Percentiles rank a stretch among this genome's conserved stretches.
Conservation (phyloP, 495 filamentous ascomycete genomes). For the Penicillium subrubescens region DNA sequence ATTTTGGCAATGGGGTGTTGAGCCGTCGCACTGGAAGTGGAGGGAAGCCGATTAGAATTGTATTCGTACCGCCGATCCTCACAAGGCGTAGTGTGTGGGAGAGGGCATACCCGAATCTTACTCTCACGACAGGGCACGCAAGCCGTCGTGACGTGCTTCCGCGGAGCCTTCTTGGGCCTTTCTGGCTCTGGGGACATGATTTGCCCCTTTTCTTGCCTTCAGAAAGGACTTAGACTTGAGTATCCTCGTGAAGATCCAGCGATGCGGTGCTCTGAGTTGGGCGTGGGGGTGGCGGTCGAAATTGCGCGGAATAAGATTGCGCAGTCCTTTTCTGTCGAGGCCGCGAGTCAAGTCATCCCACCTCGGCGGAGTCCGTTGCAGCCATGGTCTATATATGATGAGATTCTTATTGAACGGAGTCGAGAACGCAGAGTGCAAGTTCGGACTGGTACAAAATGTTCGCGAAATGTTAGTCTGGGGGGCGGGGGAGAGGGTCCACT, state of each 20-base stretch:
- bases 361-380: not conserved
- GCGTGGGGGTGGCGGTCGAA: conserved; percentile 7
- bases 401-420: not conserved
- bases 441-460: not conserved
- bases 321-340: not conserved
- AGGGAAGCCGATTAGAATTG: conserved; percentile 6
- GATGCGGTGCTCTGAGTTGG: not conserved
- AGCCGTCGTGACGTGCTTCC: conserved; percentile 51
- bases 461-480: conserved; percentile 15
- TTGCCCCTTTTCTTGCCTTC: not conserved
- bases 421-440: not conserved
- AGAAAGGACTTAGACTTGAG: not conserved
- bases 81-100: not conserved
- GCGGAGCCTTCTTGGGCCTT: conserved; percentile 40
- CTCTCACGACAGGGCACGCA: conserved; percentile 54
- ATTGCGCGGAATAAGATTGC: conserved; percentile 6
- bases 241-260: not conserved
- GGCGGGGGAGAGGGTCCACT: conserved; percentile 25
- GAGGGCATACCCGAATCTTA: conserved; percentile 46
- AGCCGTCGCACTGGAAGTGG: conserved; percentile 47
- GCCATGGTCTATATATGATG: conserved; percentile 8
- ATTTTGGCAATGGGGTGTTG: conserved; percentile 49
- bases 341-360: conserved; percentile 14
- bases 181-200: conserved; percentile 37
- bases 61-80: conserved; percentile 8